These are phyloP conservation scores for Penicillium goetzii DNA, from an alignment of 495 filamentous ascomycete genomes.

Conservation along the genomic window DNA sequence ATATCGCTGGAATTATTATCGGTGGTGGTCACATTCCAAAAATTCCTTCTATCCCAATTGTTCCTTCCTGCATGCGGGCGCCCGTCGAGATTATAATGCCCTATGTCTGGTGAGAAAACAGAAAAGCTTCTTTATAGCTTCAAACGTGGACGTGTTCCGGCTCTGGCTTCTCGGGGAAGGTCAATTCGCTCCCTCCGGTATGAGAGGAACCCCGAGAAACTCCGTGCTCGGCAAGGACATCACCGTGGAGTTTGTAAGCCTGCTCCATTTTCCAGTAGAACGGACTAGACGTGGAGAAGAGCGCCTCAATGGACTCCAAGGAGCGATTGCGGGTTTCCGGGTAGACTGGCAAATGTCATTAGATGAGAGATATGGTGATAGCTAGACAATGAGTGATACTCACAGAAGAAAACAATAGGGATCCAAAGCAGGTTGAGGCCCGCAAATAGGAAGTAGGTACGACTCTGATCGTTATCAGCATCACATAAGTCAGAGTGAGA, in stretches of 20 bases:
- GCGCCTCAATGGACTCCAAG: conserved; percentile 62
- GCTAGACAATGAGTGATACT: not conserved
- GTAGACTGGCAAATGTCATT: conserved; percentile 42
- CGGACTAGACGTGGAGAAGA: conserved; percentile 49
- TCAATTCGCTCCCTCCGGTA: conserved; percentile 8
- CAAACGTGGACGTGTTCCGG: not conserved
- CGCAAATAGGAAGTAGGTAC: conserved; percentile 58
- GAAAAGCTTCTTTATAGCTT: not conserved
- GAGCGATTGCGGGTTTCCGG: conserved; percentile 61
- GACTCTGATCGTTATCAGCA: conserved; percentile 32
- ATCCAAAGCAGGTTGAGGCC: conserved; percentile 53
- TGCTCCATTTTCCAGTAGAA: conserved; percentile 47
- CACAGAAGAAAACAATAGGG: conserved; percentile 53
- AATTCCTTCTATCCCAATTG: not conserved
- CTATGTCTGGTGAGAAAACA: not conserved
- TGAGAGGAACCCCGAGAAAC: conserved; percentile 13
- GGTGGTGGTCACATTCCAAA: not conserved
- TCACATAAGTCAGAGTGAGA: not conserved
- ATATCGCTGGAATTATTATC: not conserved
- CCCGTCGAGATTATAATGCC: not conserved
- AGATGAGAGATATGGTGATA: not conserved
- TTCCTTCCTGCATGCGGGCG: not conserved
- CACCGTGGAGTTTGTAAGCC: conserved; percentile 39
- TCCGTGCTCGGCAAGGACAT: conserved; percentile 36
- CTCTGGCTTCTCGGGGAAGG: conserved; percentile 2